Evolutionary conservation across 1,284 basidiomycete genomes (phyloP), one percentile per base, ranked within the genome.

Genomic region (Lentinula novae-zelandiae): DNA sequence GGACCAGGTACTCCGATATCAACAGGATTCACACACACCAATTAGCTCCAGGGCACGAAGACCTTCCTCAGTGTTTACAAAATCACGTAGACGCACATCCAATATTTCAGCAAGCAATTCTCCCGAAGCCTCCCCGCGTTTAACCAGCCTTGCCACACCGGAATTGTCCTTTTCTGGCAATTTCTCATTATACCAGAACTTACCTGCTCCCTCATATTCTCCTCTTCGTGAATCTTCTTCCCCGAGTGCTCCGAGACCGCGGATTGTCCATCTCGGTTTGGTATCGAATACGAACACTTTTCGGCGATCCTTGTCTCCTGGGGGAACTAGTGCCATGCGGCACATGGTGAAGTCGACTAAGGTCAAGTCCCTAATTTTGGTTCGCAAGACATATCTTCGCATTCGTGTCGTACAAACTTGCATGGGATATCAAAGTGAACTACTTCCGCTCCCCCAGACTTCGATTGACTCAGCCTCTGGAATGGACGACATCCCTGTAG

Each of bases 191-290:
- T 55, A 46, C 49, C 56, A 53, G 22, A 48, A 51, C 20, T 39
- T 39, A 13, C 27, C 51, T 44, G 34, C 39, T 53, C 48, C 36
- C 0, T 42, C 46, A 40, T 34, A 52, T 27, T 27, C 12, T 13
- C 44, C 40, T 27, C 10, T 46, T 20, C 34, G 40, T n/a, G 60
- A 46, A 17, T 54, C 54, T 27, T 22, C 57, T 38, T 44, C 34
- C 38, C 55, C 50, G 31, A 42, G n/a, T 38, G 49, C 36, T 53
- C 50, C 59, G 5, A 76, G 75, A 2, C 82, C 81, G 5, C 79
- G 76, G 61, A 88, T 88, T 62, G 76, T 86, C 1, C 86, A 88
- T 68, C 77, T 89, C 5, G 86, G 87, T 0, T 84, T 85, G 0
- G 75, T 82, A 3, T 77, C 70, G 50, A 70, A 70, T 46, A 62